These are phyloP conservation scores for Hericium coralloides DNA, from an alignment of 768 basidiomycete genomes.

Conservation along the genomic window DNA sequence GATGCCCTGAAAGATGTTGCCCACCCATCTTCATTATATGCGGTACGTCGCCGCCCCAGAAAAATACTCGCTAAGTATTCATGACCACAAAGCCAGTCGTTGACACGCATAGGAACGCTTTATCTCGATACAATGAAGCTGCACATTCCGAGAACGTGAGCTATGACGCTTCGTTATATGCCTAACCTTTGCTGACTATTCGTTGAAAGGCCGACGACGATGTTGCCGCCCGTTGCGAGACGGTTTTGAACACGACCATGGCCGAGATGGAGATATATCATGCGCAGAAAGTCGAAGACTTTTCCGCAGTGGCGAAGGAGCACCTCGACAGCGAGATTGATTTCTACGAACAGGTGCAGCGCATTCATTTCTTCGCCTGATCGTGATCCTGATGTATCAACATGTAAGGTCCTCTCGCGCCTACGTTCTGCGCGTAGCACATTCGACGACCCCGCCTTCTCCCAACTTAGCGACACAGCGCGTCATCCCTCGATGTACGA, in stretches of 20 bases:
- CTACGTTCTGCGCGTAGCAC: conserved; percentile 46
- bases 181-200: neutral
- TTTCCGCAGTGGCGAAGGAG: conserved; percentile 46
- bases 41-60: conserved; percentile 31
- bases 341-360: conserved; percentile 57
- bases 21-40: conserved; percentile 65
- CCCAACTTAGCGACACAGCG: conserved; percentile 38
- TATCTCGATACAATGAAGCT: conserved; percentile 56
- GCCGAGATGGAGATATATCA: conserved; percentile 83
- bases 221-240: conserved; percentile 70
- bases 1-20: conserved; percentile 69
- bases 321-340: conserved; percentile 75
- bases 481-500: conserved; percentile 69
- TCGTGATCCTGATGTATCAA: neutral
- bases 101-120: conserved; percentile 66
- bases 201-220: conserved; percentile 47
- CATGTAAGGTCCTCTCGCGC: conserved; percentile 42
- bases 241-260: conserved; percentile 81
- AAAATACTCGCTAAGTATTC: neutral
- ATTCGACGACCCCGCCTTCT: conserved; percentile 42
- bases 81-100: conserved; percentile 44
- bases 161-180: neutral
- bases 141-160: conserved; percentile 28
- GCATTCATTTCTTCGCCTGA: neutral
- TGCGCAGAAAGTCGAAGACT: conserved; percentile 63